Percentiles rank a stretch among this genome's conserved stretches.
phyloP scores from a whole-genome alignment of 371 early-diverging fungal species.

The Choanephora cucurbitarum region DNA sequence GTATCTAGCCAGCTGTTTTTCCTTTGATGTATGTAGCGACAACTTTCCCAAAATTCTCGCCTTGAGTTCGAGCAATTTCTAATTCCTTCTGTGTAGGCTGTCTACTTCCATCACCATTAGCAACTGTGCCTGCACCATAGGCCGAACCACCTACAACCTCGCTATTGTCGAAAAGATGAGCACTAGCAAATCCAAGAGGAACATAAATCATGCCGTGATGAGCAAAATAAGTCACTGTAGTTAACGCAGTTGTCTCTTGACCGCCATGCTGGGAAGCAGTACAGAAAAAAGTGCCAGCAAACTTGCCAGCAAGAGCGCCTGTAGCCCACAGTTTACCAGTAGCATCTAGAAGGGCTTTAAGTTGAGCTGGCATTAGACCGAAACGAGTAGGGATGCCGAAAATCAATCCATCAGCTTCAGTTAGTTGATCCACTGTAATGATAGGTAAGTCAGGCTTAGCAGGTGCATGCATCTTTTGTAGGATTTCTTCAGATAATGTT shows the following conservation, averaged over 20 bases:
- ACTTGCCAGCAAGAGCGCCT: slow-evolving; percentile 70
- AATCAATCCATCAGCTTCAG: slow-evolving; percentile 75
- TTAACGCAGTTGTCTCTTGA: slow-evolving; percentile 77
- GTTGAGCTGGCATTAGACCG: slow-evolving; percentile 76
- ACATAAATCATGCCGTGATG: slow-evolving; percentile 86
- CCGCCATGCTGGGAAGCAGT: slow-evolving; percentile 76
- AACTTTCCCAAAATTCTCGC: slow-evolving; percentile 63
- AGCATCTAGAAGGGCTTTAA: slow-evolving; percentile 72
- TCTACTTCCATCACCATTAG: slow-evolving; percentile 70
- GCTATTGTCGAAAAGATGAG: slow-evolving; percentile 32
- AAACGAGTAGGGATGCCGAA: slow-evolving; percentile 68
- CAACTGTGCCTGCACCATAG: slow-evolving; percentile 75
- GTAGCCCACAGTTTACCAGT: slow-evolving; percentile 76
- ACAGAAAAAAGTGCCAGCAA: slow-evolving; percentile 73
- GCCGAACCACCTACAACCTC: slow-evolving; percentile 69
- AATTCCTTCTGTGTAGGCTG: slow-evolving; percentile 66
- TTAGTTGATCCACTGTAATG: slow-evolving; percentile 57
- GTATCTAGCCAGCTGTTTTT: not conserved
- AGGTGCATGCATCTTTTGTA: slow-evolving; percentile 74
- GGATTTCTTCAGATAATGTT: slow-evolving; percentile 65
- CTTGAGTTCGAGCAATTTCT: slow-evolving; percentile 67
- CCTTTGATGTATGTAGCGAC: slow-evolving; percentile 36
- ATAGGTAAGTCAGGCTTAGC: slow-evolving; percentile 63
- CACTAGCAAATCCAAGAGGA: slow-evolving; percentile 66
- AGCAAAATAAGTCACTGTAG: slow-evolving; percentile 67